Percentiles rank a stretch among this genome's conserved stretches.
These are phyloP conservation scores for Coprinopsis marcescibilis DNA, from an alignment of 768 basidiomycete species.

Conservation along the genomic window DNA sequence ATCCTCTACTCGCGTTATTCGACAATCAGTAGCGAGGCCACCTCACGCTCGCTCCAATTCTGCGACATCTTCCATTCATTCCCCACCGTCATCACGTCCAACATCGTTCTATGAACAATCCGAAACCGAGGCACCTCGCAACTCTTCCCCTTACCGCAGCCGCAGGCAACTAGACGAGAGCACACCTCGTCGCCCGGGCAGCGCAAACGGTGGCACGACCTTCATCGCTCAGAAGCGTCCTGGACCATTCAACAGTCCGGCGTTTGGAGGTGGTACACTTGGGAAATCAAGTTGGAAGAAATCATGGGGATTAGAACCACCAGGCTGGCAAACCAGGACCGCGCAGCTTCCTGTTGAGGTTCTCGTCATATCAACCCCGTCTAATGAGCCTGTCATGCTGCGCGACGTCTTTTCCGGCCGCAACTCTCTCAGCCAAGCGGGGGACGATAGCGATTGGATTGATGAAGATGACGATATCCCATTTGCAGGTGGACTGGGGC, in stretches of 20 bases:
- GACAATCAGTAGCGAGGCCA: constrained; percentile 40
- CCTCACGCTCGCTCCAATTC: constrained; percentile 72
- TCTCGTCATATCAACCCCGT: constrained; percentile 61
- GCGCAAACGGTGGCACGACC: constrained; percentile 38
- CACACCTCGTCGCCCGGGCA: constrained; percentile 29
- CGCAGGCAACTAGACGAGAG: constrained; percentile 47
- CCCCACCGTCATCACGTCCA: constrained; percentile 69
- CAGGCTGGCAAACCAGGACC: constrained; percentile 72
- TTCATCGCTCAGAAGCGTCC: constrained; percentile 81
- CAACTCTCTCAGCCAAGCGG: constrained; percentile 43
- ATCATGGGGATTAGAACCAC: constrained; percentile 82
- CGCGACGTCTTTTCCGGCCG: constrained; percentile 80
- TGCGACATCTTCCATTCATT: constrained; percentile 71
- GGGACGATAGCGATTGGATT: constrained; percentile 85
- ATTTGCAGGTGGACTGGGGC: constrained; percentile 77
- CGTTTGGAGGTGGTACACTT: constrained; percentile 34
- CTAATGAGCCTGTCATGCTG: constrained; percentile 43
- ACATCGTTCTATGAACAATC: constrained; percentile 74
- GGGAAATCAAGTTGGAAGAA: constrained; percentile 85
- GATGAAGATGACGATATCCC: constrained; percentile 79
- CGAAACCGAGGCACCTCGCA: constrained; percentile 60
- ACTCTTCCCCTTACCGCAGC: constrained; percentile 56
- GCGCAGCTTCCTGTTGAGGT: constrained; percentile 73
- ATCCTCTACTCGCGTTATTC: constrained; percentile 76
- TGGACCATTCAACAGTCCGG: constrained; percentile 64